Evolutionary conservation across 306 rosid genomes (phyloP).

Genomic region (Argentina anserina): DNA sequence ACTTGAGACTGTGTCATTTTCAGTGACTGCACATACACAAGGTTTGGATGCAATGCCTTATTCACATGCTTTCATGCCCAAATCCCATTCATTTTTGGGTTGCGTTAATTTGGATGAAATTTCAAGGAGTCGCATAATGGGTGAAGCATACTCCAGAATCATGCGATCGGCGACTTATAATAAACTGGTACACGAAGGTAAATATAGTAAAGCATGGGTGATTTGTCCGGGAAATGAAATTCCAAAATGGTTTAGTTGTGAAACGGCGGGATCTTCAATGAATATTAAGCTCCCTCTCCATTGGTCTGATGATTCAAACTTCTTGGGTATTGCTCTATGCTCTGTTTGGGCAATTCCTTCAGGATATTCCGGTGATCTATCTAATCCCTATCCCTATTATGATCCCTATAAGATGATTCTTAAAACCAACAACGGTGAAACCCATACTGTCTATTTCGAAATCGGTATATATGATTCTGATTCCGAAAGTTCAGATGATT

Average conservation of each 20-base stretch:
- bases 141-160: background rate
- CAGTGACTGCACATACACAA: background rate
- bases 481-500: no score
- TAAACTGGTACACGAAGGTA: no score
- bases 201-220: no score
- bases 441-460: no score
- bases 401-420: no score
- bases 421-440: no score
- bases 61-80: no score
- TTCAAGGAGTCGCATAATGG: background rate
- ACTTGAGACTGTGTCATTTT: background rate
- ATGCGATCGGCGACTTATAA: background rate
- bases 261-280: conserved; percentile 11
- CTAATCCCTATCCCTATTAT: no score
- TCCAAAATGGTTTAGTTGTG: conserved; percentile 18
- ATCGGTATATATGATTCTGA: no score
- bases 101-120: background rate
- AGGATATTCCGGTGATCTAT: no score
- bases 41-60: no score
- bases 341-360: no score
- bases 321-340: conserved; percentile 26
- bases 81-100: background rate
- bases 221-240: conserved; percentile 13
- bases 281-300: conserved; percentile 17
- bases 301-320: background rate